Base-by-base conservation (phyloP, 257 asterid genomes). In the Thymus quinquecostatus region DNA sequence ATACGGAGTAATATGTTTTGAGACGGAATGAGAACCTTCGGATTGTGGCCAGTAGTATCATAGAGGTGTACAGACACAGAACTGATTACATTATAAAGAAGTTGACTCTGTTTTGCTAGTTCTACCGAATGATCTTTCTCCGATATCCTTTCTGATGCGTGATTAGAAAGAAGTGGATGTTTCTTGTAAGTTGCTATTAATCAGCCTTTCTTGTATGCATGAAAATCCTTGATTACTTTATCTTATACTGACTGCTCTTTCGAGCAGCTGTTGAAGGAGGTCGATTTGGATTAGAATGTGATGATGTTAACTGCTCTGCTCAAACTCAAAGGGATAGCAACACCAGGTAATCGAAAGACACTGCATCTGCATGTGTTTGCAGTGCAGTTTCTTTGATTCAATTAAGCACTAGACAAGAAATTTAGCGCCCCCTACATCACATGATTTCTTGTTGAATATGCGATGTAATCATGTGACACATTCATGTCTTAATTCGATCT, bases 291-390 rank as follows among this genome's bases (percentile, higher is more conserved):
- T 50, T 53, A 41, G 45, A 68, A 71, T 57, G 45, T 72, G 81
- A n/a, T n/a, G n/a, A 76, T 69, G 79, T 72, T 57, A 62, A 68
- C 77, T 63, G 69, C n/a, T n/a, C n/a, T n/a, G n/a, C n/a, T n/a
- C n/a, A n/a, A n/a, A n/a, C 74, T 76, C 79, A 76, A 33, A 72
- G 81, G 34, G 76, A 64, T 63, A 68, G 76, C n/a, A n/a, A n/a
- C 70, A 69, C 66, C 76, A 57, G 71, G 72, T 69, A 44, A 75
- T n/a, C 66, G 58, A 55, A 69, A 28, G 64, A 29, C n/a, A 66
- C 12, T 63, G 73, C n/a, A n/a, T n/a, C n/a, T n/a, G n/a, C 72
- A 66, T 69, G 58, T 34, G 41, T 45, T 62, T 38, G 13, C n/a
- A 47, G 59, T 56, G 51, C 59, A 69, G 70, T 60, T 65, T 45